Conservation (phyloP, 352 stramenopile genomes). For the Pseudoperonospora humuli region DNA sequence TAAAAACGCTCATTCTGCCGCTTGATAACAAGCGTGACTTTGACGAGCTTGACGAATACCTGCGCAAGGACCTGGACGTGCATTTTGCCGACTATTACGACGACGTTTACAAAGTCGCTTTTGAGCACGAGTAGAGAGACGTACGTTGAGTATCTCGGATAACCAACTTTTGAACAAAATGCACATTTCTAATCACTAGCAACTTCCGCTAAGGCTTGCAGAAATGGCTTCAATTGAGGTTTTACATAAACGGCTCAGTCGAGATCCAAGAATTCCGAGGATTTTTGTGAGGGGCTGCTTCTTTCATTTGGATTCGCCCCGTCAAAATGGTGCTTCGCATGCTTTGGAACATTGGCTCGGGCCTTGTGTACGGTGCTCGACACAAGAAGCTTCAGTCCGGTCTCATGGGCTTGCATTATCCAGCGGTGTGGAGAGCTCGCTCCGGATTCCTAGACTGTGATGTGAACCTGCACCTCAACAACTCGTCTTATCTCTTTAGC, state of each 20-base stretch:
- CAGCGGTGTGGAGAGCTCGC: slow-evolving; percentile 64
- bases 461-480: slow-evolving; percentile 83
- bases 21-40: slow-evolving; percentile 94
- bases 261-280: too few species aligned
- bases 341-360: slow-evolving; percentile 67
- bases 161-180: too few species aligned
- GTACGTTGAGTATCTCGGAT: neutral
- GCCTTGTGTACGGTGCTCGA: slow-evolving; percentile 45
- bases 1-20: slow-evolving; percentile 93
- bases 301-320: too few species aligned
- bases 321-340: slow-evolving; percentile 69
- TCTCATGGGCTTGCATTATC: slow-evolving; percentile 50
- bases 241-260: too few species aligned
- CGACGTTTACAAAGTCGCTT: slow-evolving; percentile 93
- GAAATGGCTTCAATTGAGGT: too few species aligned
- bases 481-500: slow-evolving; percentile 73
- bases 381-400: too few species aligned
- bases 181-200: too few species aligned
- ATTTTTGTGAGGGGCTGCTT: too few species aligned
- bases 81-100: slow-evolving; percentile 97
- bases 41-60: slow-evolving; percentile 95
- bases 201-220: too few species aligned
- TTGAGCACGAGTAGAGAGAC: slow-evolving; percentile 50
- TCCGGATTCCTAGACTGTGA: slow-evolving; percentile 76
- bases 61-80: slow-evolving; percentile 93